phyloP scores from a whole-genome alignment of 73 alveolate genomes.

The Paramecium octaurelia region DNA sequence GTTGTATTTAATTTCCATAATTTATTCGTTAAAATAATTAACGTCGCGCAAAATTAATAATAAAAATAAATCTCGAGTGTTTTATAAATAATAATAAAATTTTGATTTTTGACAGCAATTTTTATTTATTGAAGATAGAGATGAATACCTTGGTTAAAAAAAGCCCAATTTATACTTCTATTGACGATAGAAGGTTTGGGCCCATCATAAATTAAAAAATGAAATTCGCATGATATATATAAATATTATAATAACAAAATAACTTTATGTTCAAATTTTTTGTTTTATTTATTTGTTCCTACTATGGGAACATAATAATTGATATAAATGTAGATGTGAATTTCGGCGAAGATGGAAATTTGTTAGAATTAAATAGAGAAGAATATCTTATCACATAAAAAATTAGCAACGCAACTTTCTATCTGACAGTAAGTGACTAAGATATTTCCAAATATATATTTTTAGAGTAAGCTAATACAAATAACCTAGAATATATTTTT shows the following conservation, averaged over 20 bases:
- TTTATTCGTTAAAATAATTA: conserved; percentile 36
- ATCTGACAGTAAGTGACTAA: neutral
- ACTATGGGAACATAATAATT: neutral
- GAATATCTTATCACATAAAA: neutral
- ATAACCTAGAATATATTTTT: neutral
- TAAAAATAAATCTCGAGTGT: neutral
- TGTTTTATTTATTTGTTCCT: neutral
- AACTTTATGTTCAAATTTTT: neutral
- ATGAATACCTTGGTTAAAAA: too few relatives aligned
- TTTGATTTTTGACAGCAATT: too few relatives aligned
- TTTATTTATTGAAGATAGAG: too few relatives aligned
- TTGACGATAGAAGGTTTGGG: too few relatives aligned
- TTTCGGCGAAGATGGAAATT: neutral
- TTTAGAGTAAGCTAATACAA: neutral
- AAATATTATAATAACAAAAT: neutral
- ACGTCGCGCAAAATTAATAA: conserved; percentile 22
- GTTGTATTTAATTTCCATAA: neutral
- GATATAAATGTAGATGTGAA: neutral
- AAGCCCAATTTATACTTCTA: neutral
- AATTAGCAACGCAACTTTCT: neutral
- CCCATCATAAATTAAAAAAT: too few relatives aligned
- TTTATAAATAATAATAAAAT: neutral
- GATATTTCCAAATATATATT: neutral
- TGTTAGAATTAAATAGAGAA: neutral
- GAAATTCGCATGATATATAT: too few relatives aligned